Conservation (phyloP, 2,329 filamentous ascomycete species). For the Curvularia sp. region DNA sequence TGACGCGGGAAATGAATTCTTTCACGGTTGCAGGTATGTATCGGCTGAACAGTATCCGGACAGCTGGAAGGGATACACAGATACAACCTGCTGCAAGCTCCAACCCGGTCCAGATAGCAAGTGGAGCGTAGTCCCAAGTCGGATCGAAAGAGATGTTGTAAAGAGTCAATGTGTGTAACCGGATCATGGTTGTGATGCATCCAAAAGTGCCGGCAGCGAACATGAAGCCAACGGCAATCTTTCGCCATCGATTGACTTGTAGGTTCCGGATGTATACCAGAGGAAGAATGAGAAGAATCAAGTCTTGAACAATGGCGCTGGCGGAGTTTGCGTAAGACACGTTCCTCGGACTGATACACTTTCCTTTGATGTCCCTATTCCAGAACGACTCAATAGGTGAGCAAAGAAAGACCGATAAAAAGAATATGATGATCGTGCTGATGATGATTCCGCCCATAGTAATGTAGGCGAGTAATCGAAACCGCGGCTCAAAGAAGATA, state of each 20-base stretch:
- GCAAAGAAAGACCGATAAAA: constrained; percentile 35
- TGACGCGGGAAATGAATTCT: constrained; percentile 18
- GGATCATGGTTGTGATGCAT: constrained; percentile 37
- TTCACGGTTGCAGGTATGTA: constrained; percentile 21
- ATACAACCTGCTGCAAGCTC: constrained; percentile 34
- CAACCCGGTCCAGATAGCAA: constrained; percentile 36
- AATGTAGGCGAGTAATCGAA: constrained; percentile 25
- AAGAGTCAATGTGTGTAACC: constrained; percentile 28
- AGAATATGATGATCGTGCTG: constrained; percentile 26
- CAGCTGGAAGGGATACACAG: constrained; percentile 35
- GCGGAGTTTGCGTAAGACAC: constrained; percentile 34
- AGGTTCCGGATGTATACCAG: constrained; percentile 32
- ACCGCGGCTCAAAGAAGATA: constrained; percentile 33
- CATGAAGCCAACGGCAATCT: constrained; percentile 35
- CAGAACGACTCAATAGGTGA: constrained; percentile 35
- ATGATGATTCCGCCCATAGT: constrained; percentile 26
- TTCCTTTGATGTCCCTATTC: constrained; percentile 36
- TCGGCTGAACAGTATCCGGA: constrained; percentile 28
- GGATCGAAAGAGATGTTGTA: constrained; percentile 37
- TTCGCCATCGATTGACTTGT: constrained; percentile 30
- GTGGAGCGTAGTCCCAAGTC: constrained; percentile 37
- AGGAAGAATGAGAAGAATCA: constrained; percentile 35
- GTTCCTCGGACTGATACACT: constrained; percentile 31
- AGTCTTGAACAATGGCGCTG: constrained; percentile 35
- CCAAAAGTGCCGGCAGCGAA: constrained; percentile 39